Percentiles rank a stretch among this genome's conserved stretches.
phyloP scores from a whole-genome alignment of 805 yeast species.

The Candida pseudofarinosa region DNA sequence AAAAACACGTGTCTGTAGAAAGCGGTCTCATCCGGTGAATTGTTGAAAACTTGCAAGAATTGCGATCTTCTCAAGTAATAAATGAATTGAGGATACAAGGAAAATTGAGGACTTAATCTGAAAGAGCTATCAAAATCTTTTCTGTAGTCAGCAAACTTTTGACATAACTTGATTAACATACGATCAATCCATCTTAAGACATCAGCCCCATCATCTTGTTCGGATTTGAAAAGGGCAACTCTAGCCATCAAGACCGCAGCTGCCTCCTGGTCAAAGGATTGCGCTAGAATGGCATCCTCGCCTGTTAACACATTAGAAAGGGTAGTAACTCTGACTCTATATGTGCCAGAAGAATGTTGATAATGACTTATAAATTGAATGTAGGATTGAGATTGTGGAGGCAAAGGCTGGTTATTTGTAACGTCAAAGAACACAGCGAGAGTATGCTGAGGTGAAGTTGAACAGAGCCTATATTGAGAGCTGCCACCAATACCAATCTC shows the following conservation, averaged over 20 bases:
- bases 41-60: constrained; percentile 91
- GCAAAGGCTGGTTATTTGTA: constrained; percentile 41
- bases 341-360: constrained; percentile 93
- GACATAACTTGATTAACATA: constrained; percentile 83
- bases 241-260: constrained; percentile 94
- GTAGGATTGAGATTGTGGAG: constrained; percentile 46
- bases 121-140: constrained; percentile 82
- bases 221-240: constrained; percentile 78
- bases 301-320: constrained; percentile 54
- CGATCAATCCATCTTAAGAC: constrained; percentile 93
- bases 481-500: constrained; percentile 95
- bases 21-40: constrained; percentile 98
- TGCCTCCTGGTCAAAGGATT: constrained; percentile 96
- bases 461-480: constrained; percentile 79
- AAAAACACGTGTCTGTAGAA: constrained; percentile 90
- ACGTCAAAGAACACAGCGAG: constrained; percentile 90
- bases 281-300: constrained; percentile 44
- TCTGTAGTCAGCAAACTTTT: constrained; percentile 88
- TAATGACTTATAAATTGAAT: constrained; percentile 89
- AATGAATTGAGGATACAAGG: constrained; percentile 91
- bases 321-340: constrained; percentile 87
- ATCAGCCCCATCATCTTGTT: constrained; percentile 84
- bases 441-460: constrained; percentile 82
- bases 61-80: constrained; percentile 95
- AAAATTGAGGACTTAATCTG: constrained; percentile 77